Conservation (phyloP, 2,329 filamentous ascomycete genomes). For the Claviceps capensis region DNA sequence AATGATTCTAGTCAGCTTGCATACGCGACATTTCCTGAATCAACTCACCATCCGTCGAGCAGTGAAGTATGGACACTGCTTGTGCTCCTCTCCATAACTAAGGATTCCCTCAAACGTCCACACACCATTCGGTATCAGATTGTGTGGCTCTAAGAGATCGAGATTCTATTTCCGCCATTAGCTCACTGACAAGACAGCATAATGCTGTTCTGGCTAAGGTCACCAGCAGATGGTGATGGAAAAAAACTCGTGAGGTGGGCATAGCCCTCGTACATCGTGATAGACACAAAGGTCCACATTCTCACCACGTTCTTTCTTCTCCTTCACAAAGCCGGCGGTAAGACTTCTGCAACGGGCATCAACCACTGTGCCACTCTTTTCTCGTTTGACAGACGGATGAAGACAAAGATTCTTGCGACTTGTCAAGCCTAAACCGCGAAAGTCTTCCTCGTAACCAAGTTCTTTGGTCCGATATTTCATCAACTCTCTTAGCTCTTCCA, state of each 20-base stretch:
- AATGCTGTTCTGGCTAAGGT: background rate
- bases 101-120: slow-evolving; percentile 88
- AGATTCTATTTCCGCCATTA: slow-evolving; percentile 48
- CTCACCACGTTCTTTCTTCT: slow-evolving; percentile 92
- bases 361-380: slow-evolving; percentile 88
- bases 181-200: background rate
- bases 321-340: slow-evolving; percentile 92
- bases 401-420: slow-evolving; percentile 96
- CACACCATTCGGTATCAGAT: slow-evolving; percentile 84
- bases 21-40: background rate
- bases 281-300: slow-evolving; percentile 91
- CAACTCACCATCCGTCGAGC: slow-evolving; percentile 73
- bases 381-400: slow-evolving; percentile 87
- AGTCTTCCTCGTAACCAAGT: slow-evolving; percentile 84
- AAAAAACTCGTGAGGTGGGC: background rate
- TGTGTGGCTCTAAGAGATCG: slow-evolving; percentile 86
- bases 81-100: slow-evolving; percentile 83
- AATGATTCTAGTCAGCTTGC: slow-evolving; percentile 6
- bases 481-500: slow-evolving; percentile 77
- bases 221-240: background rate
- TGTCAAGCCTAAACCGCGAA: slow-evolving; percentile 79
- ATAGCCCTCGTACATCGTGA: slow-evolving; percentile 54
- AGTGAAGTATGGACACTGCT: slow-evolving; percentile 96
- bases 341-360: slow-evolving; percentile 92
- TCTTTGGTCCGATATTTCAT: slow-evolving; percentile 92